Evolutionary conservation across 1,284 basidiomycete species (phyloP).

Genomic region (Trametes pubescens): DNA sequence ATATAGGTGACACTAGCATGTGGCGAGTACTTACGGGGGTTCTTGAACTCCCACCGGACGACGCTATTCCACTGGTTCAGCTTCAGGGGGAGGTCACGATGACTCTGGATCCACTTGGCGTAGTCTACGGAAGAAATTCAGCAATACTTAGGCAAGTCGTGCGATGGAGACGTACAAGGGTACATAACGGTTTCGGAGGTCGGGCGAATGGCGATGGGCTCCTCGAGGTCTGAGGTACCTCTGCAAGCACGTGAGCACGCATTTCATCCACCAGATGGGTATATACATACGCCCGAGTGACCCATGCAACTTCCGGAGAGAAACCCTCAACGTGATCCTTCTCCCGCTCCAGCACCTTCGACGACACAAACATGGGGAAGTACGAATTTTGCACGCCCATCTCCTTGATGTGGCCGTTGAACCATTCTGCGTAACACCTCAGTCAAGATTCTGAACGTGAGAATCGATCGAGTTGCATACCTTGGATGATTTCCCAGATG

Average conservation of each 20-base stretch:
- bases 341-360: conserved; percentile 93
- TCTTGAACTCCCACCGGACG: conserved; percentile 99
- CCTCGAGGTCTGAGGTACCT: conserved; percentile 93
- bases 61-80: conserved; percentile 99
- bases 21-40: conserved; percentile 71
- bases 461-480: conserved; percentile 49
- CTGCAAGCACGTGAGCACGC: conserved; percentile 48
- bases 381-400: conserved; percentile 97
- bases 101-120: conserved; percentile 98
- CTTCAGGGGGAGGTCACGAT: conserved; percentile 97
- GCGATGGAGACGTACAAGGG: conserved; percentile 69
- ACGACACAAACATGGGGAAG: conserved; percentile 99
- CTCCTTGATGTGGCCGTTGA: conserved; percentile 92
- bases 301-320: conserved; percentile 99
- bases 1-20: conserved; percentile 7
- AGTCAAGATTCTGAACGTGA: conserved; percentile 2
- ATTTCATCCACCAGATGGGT: not conserved
- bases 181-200: conserved; percentile 99
- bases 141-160: no score
- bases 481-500: conserved; percentile 97
- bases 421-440: conserved; percentile 74
- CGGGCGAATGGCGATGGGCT: conserved; percentile 97
- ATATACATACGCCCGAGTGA: conserved; percentile 87
- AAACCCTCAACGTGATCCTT: conserved; percentile 99
- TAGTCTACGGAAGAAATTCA: conserved; percentile 61